Evolutionary conservation across 2,329 filamentous ascomycete genomes (phyloP), one percentile per base, ranked within the genome.

Genomic region (Aspergillus pseudoviridinutans): DNA sequence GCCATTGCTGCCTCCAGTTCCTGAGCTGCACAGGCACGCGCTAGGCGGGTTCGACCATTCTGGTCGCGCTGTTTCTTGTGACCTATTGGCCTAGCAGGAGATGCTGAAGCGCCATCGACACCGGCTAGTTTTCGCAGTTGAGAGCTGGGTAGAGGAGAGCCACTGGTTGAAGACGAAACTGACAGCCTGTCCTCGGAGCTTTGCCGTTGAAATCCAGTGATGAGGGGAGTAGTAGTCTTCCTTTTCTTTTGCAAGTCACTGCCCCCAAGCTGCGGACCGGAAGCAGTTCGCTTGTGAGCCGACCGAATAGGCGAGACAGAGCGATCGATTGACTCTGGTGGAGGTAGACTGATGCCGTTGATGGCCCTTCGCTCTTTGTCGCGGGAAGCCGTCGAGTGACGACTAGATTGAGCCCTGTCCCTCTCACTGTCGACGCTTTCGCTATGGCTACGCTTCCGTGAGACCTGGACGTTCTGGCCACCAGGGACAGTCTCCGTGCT

Each of bases 41-140:
- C 92, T 25, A 99, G 80, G 54, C 89, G 84, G 4, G 94, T 99
- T 64, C 95, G 89, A 24, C 94, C 94, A 71, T 95, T 96, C 55
- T 91, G 90, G 75, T 97, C 94, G 24, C 93, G 86, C 68, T 93
- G 89, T 66, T 94, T 93, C 73, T 93, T 95, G 70, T 91, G 89
- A 1, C 70, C 69, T 54, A 70, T 70, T 73, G 90, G 85, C 65
- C 89, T 87, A 65, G 86, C 83, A 57, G 89, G 82, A 51, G 90
- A 86, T 64, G 87, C 81, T 65, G 84, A 75, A 20, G 74, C 70
- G 49, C 74, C 71, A 42, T 78, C 74, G 27, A 67, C 64, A 22
- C 76, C 76, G 1, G 72, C 69, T 50, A 77, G 67, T 57, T 75
- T 77, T n/a, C 76, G 76, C 14, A 75, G 55, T 38, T 74, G 70